Conservation (phyloP, 306 rosid species). For the Oxytropis ochrocephala region DNA sequence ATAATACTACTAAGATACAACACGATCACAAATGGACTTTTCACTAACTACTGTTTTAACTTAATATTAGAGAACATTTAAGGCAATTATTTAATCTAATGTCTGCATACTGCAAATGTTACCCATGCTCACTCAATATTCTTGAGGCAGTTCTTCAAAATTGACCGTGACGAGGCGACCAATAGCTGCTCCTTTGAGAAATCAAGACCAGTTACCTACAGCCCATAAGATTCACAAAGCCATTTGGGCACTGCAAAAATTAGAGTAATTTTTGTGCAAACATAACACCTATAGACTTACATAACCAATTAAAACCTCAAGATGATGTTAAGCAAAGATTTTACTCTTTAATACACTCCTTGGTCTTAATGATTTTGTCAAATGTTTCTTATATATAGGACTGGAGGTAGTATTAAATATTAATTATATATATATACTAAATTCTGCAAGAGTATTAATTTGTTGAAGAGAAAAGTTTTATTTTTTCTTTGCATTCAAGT, state of each 20-base stretch:
- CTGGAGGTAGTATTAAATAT: no score
- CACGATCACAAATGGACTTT: not conserved
- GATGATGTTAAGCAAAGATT: no score
- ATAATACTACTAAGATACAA: conserved; percentile 9
- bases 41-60: not conserved
- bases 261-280: not conserved
- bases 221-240: conserved; percentile 4
- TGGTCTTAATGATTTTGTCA: no score
- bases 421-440: no score
- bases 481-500: no score
- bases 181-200: conserved; percentile 55
- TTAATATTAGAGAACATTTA: not conserved
- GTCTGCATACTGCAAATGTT: conserved; percentile 16
- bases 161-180: conserved; percentile 51
- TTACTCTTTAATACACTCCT: no score
- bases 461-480: no score
- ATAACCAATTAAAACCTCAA: not conserved
- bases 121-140: conserved; percentile 69
- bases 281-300: not conserved
- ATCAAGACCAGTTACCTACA: conserved; percentile 67
- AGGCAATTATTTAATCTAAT: not conserved
- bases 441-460: no score
- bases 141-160: conserved; percentile 33
- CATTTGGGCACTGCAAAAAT: not conserved
- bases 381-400: no score